Evolutionary conservation across 306 rosid genomes (phyloP), one percentile per base, ranked within the genome.

Genomic region (Ziziphus jujuba): DNA sequence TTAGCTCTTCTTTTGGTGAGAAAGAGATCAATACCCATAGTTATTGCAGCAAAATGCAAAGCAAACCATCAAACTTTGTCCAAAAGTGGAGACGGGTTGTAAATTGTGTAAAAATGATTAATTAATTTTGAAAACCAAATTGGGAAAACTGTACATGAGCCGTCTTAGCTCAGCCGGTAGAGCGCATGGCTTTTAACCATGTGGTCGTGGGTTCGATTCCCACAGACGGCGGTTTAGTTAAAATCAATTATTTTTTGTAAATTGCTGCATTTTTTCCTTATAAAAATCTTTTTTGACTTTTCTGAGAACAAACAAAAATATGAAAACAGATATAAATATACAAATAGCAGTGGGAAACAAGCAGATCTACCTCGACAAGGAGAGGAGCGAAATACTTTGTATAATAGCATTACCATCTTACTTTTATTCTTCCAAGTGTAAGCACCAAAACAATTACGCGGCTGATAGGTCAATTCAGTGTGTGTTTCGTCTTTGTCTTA

Each of bases 141-240:
- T 28, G 33, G 33, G 3, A 28, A 4, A 28, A 28, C 4, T 28
- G 33, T 28, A 9, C 11, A 10, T 0, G 3, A 24, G 77, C 82
- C 85, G 85, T 84, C 83, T 86, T 86, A 76, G 87, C 87, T 87
- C 89, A 83, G 88, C 73, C 5, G 91, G 91, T 83, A 80, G 91
- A 86, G 88, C 83, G 86, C 86, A 83, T 83, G 88, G 84, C 87
- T 86, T 86, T 86, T 86, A 86, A 83, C 88, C 91, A 87, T 80
- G 85, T 87, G 91, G 85, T 84, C 89, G 85, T 87, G 91, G 84
- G 87, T 86, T 83, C 81, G 88, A 86, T 83, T 81, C 87, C 86
- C 86, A 83, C 88, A 86, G 86, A 75, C 84, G 82, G 84, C 79
- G 79, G 1, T 9, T 6, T 2, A 6, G 43, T 5, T 36, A 9